Conservation (phyloP, 1,139 yeast genomes). For the Pichia sp. region DNA sequence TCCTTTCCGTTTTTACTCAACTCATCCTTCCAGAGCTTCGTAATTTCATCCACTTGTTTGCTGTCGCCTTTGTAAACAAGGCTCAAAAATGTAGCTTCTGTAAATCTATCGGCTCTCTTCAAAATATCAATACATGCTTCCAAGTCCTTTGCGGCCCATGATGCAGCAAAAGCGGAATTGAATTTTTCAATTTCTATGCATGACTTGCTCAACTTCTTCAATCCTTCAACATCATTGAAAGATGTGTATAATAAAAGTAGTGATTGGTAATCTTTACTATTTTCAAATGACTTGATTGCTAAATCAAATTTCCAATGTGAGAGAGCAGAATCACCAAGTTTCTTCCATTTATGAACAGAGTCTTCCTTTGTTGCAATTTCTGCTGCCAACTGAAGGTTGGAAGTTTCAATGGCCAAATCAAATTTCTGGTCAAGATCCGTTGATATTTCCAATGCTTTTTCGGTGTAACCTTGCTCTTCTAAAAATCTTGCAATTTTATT, state of each 20-base stretch:
- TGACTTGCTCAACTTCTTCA: constrained; percentile 55
- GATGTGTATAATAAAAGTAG: constrained; percentile 80
- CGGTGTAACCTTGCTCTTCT: constrained; percentile 84
- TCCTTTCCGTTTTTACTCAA: constrained; percentile 50
- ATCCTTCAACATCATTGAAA: constrained; percentile 60
- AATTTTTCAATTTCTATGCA: constrained; percentile 73
- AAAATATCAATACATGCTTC: constrained; percentile 63
- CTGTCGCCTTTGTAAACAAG: constrained; percentile 63
- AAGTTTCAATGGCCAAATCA: constrained; percentile 70
- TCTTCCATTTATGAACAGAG: constrained; percentile 80
- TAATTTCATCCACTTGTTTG: constrained; percentile 39
- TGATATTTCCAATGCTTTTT: constrained; percentile 77
- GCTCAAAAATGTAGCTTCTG: constrained; percentile 85
- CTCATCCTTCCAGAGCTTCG: constrained; percentile 63
- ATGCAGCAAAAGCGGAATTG: constrained; percentile 88
- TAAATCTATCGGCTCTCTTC: constrained; percentile 60
- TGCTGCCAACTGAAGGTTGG: constrained; percentile 67
- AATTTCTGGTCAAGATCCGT: constrained; percentile 84
- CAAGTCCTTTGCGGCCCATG: constrained; percentile 80
- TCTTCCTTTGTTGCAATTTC: constrained; percentile 55
- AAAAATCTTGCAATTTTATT: constrained; percentile 85
- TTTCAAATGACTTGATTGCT: constrained; percentile 76
- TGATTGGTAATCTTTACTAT: constrained; percentile 80
- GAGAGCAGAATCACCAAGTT: constrained; percentile 84
- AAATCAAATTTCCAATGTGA: constrained; percentile 71